Base-by-base conservation (phyloP, 2,329 filamentous ascomycete genomes). In the Monilinia aucupariae region DNA sequence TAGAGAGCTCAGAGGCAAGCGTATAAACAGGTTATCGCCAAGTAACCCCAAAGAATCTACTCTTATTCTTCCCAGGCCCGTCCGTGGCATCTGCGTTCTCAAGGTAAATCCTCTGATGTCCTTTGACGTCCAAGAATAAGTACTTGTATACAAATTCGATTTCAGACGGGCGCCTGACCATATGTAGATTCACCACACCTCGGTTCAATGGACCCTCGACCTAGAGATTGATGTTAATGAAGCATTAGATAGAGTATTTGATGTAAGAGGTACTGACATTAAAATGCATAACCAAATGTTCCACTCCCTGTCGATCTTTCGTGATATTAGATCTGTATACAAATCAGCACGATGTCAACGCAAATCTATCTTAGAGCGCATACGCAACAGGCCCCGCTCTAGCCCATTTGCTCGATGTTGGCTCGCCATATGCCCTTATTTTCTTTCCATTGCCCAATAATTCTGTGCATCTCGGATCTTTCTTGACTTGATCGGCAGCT, bases 241-340 rank as follows among this genome's bases (percentile, higher is more conserved):
- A 45, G 9, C 43, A 27, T 17, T 7, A 13, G 27, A 25, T 48
- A 12, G 5, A 27, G 13, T 10, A 8, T 17, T 13, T 17, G 13
- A 48, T 39, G 6, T 39, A 56, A 76, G 56, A 76, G 72, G 17
- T 49, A 74, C 84, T 70, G 77, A 90, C 88, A 73, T 94, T 86
- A 75, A 97, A 97, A 69, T 91, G 86, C 83, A 97, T 91, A 67
- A 85, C 78, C 66, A 97, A 75, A 74, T 97, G 92, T 66, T 96
- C 87, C 25, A 86, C 86, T 5, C 92, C 92, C 65, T 85, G 81
- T 13, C 81, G 78, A 72, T 97, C 92, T 8, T 82, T 91, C 65
- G 84, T 84, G 27, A 85, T 78, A 0, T 82, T 85, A 0, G 88
- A 88, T 4, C 87, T 89, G 66, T 2, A 47, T 43, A 6, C 10